Base-by-base conservation (phyloP, 208 protist species). In the Acanthamoeba healyi region DNA sequence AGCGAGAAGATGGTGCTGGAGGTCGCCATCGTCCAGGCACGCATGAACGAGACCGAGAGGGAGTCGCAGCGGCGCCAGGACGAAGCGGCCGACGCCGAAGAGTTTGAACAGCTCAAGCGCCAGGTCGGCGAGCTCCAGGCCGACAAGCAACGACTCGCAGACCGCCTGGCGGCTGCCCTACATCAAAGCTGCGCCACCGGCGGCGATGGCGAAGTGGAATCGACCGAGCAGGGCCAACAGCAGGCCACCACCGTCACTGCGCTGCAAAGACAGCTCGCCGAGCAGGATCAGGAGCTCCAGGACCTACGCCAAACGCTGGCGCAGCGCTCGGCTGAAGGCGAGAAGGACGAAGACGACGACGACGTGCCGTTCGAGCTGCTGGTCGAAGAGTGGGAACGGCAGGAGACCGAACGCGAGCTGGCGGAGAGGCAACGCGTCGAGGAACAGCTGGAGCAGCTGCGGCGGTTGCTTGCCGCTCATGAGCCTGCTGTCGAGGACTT, bases 351-450 rank as follows among this genome's bases (percentile, higher is more conserved):
- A 15, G 63, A 72, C 12, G 40, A 82, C 34, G 72, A 82, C 10
- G 72, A 54, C 22, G 72, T 32, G 22, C 42, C 72, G 42, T 82
- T 82, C 42, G 72, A 82, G 42, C 7, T n/a, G 72, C 42, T 82
- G 72, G 24, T 32, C 26, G 72, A 82, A 22, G 72, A 82, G 42
- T 82, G 72, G 72, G 72, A 44, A 7, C 10, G 72, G 10, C 34
- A 82, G 9, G 40, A 82, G 42, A 24, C 6, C 40, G 72, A 82
- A 24, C 42, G 72, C 5, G 72, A 82, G 40, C 38, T 26, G 26
- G 42, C 10, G 22, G 72, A 82, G 72, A 1, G 42, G 72, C 38
- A 7, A 26, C 72, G 72, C 7, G 29, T 82, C 72, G n/a, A 44
- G 24, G 72, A 82, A 40, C 72, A 82, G 72, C 72, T 79, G 36